Percentiles rank a stretch among this genome's conserved stretches.
phyloP scores from a whole-genome alignment of 768 basidiomycete species.

The Rhizopogon vulgaris region DNA sequence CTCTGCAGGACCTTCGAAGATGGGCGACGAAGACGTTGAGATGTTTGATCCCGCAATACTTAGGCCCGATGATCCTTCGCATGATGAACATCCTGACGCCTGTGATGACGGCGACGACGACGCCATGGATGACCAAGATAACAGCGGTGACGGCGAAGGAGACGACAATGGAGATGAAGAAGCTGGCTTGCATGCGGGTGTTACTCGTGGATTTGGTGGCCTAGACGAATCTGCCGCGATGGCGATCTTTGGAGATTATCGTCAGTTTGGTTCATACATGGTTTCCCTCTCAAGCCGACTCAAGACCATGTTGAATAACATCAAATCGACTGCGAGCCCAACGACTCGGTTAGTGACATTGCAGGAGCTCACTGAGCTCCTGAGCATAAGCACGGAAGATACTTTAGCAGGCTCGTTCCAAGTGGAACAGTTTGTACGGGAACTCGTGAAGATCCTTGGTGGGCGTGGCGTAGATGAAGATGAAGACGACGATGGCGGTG shows the following conservation, averaged over 20 bases:
- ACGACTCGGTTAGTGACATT: slow-evolving; percentile 84
- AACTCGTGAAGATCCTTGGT: slow-evolving; percentile 86
- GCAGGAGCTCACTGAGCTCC: slow-evolving; percentile 90
- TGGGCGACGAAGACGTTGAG: slow-evolving; percentile 68
- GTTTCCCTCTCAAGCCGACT: slow-evolving; percentile 80
- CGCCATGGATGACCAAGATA: slow-evolving; percentile 42
- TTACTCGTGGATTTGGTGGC: slow-evolving; percentile 37
- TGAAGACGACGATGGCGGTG: slow-evolving; percentile 69
- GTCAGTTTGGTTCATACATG: slow-evolving; percentile 90
- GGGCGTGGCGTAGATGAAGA: slow-evolving; percentile 66
- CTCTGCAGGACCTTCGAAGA: slow-evolving; percentile 55
- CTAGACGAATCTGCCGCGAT: slow-evolving; percentile 68
- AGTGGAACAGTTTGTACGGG: slow-evolving; percentile 86
- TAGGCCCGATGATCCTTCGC: slow-evolving; percentile 37
- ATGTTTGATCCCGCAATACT: slow-evolving; percentile 62
- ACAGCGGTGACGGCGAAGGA: slow-evolving; percentile 43
- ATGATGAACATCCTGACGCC: slow-evolving; percentile 41
- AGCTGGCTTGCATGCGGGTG: slow-evolving; percentile 30
- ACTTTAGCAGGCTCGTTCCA: slow-evolving; percentile 95
- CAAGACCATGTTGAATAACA: slow-evolving; percentile 85
- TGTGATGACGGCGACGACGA: slow-evolving; percentile 36
- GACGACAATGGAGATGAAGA: slow-evolving; percentile 37
- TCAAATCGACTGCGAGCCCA: slow-evolving; percentile 78
- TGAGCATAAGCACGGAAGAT: slow-evolving; percentile 96
- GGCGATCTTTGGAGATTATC: slow-evolving; percentile 83